Conservation (phyloP, 2,329 filamentous ascomycete species). For the Colletotrichum agaves region DNA sequence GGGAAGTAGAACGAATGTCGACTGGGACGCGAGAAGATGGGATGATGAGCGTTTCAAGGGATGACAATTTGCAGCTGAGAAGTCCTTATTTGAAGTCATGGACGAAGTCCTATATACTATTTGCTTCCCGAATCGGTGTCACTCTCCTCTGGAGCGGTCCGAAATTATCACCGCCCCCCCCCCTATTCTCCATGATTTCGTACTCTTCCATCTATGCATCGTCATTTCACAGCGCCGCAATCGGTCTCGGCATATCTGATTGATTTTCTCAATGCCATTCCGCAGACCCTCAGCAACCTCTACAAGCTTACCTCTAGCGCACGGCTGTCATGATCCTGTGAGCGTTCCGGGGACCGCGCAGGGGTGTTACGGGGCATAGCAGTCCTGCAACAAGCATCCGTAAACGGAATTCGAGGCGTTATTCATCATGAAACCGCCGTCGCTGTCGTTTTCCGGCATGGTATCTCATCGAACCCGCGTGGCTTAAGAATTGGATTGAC, state of each 20-base stretch:
- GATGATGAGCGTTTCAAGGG: not conserved
- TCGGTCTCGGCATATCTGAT: not conserved
- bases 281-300: not conserved
- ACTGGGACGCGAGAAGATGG: not conserved
- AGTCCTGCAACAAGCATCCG: not conserved
- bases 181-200: not conserved
- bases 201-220: not conserved
- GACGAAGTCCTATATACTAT: not conserved
- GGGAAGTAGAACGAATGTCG: not conserved
- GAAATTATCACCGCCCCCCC: not conserved
- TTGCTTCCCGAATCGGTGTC: not conserved
- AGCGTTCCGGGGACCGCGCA: not conserved
- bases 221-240: not conserved
- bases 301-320: not conserved
- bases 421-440: not conserved
- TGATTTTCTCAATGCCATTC: not conserved
- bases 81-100: not conserved
- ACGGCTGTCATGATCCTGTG: not conserved
- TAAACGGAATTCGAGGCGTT: not conserved
- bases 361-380: not conserved
- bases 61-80: not conserved
- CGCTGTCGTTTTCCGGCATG: not conserved
- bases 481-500: constrained; percentile 5
- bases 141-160: not conserved
- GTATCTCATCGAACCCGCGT: not conserved